A percentile compares a stretch with the other conserved stretches of the same genome.
These are phyloP conservation scores for Scalesia atractyloides DNA, from an alignment of 129 eudicot species.

Conservation along the genomic window DNA sequence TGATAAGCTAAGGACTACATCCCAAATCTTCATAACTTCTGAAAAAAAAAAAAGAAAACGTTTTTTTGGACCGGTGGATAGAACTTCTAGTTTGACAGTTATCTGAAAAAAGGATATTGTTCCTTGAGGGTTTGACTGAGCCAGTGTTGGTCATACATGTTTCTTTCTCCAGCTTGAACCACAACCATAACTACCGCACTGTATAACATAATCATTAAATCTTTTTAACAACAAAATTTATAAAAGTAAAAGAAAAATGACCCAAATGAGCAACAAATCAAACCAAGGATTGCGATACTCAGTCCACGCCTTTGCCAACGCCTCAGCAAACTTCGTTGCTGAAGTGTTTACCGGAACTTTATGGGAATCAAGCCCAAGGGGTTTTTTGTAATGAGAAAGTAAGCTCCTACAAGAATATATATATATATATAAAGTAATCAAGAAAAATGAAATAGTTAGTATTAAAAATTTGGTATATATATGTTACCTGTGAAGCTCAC, in stretches of 20 bases:
- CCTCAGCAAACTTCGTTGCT: constrained; percentile 76
- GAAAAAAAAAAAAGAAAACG: neutral
- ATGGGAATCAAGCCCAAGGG: constrained; percentile 54
- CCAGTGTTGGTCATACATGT: constrained; percentile 99
- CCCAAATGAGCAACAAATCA: neutral
- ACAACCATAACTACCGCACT: constrained; percentile 89
- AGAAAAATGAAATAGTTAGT: neutral
- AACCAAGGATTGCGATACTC: constrained; percentile 79
- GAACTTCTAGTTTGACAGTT: neutral
- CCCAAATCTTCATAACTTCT: neutral
- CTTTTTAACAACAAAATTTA: constrained; percentile 2
- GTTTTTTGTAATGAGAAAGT: constrained; percentile 48
- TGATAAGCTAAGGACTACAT: constrained; percentile 58
- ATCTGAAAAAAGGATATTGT: constrained; percentile 65
- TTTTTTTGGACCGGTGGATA: neutral
- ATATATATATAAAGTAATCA: neutral
- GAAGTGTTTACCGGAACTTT: constrained; percentile 68
- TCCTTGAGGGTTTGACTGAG: constrained; percentile 56
- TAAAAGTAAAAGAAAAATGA: neutral
- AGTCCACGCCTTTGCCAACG: constrained; percentile 76
- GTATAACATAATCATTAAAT: constrained; percentile 8
- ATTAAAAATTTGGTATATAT: neutral
- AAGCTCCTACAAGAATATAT: constrained; percentile 58
- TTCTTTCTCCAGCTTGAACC: constrained; percentile 87
- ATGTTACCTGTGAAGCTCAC: constrained; percentile 86